Evolutionary conservation across 148 eudicot species (phyloP), one percentile per base, ranked within the genome.

Genomic region (Amaranthus cruentus): DNA sequence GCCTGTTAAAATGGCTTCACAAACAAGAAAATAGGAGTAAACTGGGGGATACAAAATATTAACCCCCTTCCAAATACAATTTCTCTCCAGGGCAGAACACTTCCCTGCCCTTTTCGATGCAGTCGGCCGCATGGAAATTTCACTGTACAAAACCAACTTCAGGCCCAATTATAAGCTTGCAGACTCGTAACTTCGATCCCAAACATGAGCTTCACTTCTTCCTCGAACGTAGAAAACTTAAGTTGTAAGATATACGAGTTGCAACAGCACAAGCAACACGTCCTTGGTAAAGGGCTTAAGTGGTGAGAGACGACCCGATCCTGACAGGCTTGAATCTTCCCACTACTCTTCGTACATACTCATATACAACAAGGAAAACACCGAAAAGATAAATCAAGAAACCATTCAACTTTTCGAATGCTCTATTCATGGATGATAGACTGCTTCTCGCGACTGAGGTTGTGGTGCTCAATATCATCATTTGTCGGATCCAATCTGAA

Each of bases 271-370:
- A 6, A 57, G 57, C 66, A 69, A 70, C 13, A 0, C 0, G 59
- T 11, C 6, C 65, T 51, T 7, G 4, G 13, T 49, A 18, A 53
- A 44, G 7, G 28, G 66, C 68, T 83, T 78, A 84, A 75, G 88
- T 80, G 70, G 88, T 80, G 70, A 87, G 78, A 67, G 86, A 70
- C 57, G 93, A 15, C 73, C 79, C 85, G n/a, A 90, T 86, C 78
- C 85, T 82, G 9, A 81, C 87, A 6, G 98, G 97, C 81, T 88
- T 91, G 69, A 94, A 73, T 49, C 87, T 77, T 74, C 81, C 88
- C 53, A 83, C 71, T 14, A 76, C 75, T 90, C 96, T 88, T 86
- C 78, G 74, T 70, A 81, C 15, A 53, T 83, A 75, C 81, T 83
- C 90, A 28, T 82, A 87, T n/a, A 85, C 74, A 71, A 88, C 59